Evolutionary conservation across 331 rosid species (phyloP), one percentile per base, ranked within the genome.

Genomic region (Telfairia occidentalis): DNA sequence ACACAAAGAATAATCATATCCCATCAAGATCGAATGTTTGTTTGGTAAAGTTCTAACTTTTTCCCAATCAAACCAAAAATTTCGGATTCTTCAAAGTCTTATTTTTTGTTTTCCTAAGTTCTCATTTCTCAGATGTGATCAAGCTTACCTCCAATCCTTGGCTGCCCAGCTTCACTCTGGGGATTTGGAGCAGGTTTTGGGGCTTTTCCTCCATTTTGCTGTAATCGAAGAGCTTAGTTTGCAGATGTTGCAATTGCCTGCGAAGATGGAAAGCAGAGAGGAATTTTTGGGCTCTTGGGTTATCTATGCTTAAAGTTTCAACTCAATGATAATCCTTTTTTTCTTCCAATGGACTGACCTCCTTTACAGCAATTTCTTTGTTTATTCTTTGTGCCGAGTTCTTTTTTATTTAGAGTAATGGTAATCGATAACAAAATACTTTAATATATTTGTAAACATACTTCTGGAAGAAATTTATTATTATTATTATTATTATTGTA

Each of bases 111-210:
- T 42, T 11, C 40, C 12, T 3, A 2, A 2, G 38, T 24, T n/a
- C 34, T 13, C 4, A 26, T 43, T 32, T 46, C 37, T 43, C 16
- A n/a, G 16, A 19, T 64, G 21, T 28, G 57, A 42, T 70, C 16
- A 26, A 70, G 9, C 24, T 3, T 74, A 88, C 88, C 89, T 89
- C 81, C 0, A 89, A 83, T 71, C 92, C 95, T 52, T 84, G 89
- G 38, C 40, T 76, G 70, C 89, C 92, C 24, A 87, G 92, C 73
- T 87, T 85, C 76, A 87, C 90, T 43, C 66, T 42, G 69, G 86
- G 89, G 78, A 85, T 69, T 21, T 78, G 75, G 52, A 71, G 54
- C 57, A 70, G 38, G 19, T 70, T 70, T 45, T 45, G 75, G 40
- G 40, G 19, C 40, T 26, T 70, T 28, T 7, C 58, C 30, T 70